Evolutionary conservation across 2,329 filamentous ascomycete genomes (phyloP), one percentile per base, ranked within the genome.

Genomic region (Pyrenophora graminea): DNA sequence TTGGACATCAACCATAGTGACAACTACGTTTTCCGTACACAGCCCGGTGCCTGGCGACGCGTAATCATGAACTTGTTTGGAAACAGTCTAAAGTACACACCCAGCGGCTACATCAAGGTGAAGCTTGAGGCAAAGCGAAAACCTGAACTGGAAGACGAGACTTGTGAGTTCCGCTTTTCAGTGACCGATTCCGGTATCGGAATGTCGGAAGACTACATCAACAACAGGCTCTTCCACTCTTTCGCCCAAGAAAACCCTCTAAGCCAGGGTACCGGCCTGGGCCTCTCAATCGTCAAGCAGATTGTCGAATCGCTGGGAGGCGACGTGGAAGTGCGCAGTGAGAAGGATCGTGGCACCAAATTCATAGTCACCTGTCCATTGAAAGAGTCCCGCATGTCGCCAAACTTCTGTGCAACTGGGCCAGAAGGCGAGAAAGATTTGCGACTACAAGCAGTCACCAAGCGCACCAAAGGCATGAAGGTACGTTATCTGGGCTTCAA

Each of bases 1-100:
- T 55, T 74, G 2, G 72, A 74, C 33, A 65, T 74, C 52, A 70
- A 72, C 34, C 59, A 64, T 34, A 67, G 61, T 45, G 63, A 67
- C 21, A 69, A 71, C 39, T 73, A 70, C 34, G 56, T 69, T 25
- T 72, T 74, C 53, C 58, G 66, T 19, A 74, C 71, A 3, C 70
- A 74, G 8, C 67, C 71, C 6, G 73, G 73, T 7, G 70, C 71
- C 12, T 74, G 70, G 70, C 61, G 70, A 41, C 66, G 73, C 10
- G 66, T 75, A 4, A 62, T 75, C 12, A 73, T 74, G 69, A 75
- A 75, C 45, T 34, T 75, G 13, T 71, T 74, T 18, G 73, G 72
- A 0, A 75, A 75, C 53, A 68, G 71, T 6, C 47, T 75, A 32
- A 75, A 75, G 46, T 75, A 74, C 39, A 74, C 73, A 3, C 59